Conservation (phyloP, 352 stramenopile genomes). For the Globisporangium spiculum region DNA sequence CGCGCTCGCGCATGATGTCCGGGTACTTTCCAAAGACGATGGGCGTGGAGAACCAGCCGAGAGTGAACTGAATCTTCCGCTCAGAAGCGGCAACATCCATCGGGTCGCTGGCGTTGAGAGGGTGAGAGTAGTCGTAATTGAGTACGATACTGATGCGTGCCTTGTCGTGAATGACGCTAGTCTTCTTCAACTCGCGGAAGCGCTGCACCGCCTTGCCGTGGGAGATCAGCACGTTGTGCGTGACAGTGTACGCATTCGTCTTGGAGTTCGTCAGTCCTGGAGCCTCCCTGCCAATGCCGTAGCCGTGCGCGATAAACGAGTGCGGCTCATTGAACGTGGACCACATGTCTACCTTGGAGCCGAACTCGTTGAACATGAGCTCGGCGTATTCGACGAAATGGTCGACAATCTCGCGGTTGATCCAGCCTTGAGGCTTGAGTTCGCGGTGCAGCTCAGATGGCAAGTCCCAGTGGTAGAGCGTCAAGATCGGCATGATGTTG, state of each 20-base stretch:
- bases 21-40: conserved; percentile 92
- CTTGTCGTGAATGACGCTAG: conserved; percentile 23
- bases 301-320: conserved; percentile 84
- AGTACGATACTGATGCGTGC: conserved; percentile 93
- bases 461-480: conserved; percentile 96
- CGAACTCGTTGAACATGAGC: conserved; percentile 91
- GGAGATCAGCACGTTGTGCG: conserved; percentile 90
- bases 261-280: conserved; percentile 31
- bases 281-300: conserved; percentile 65
- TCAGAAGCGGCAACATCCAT: conserved; percentile 60
- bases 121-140: conserved; percentile 75
- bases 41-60: conserved; percentile 93
- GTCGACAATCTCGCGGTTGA: conserved; percentile 47
- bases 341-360: conserved; percentile 42
- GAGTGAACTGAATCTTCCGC: conserved; percentile 86
- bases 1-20: conserved; percentile 79
- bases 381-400: conserved; percentile 88
- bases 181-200: conserved; percentile 80
- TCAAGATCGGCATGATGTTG: conserved; percentile 87
- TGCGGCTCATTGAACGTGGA: conserved; percentile 92
- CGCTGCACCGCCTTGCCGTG: conserved; percentile 85
- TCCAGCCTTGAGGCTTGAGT: conserved; percentile 65
- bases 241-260: conserved; percentile 51
- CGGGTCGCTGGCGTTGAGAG: conserved; percentile 55
- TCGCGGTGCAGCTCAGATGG: conserved; percentile 82